Conservation (phyloP, 2,329 filamentous ascomycete species). For the Claviceps africana region DNA sequence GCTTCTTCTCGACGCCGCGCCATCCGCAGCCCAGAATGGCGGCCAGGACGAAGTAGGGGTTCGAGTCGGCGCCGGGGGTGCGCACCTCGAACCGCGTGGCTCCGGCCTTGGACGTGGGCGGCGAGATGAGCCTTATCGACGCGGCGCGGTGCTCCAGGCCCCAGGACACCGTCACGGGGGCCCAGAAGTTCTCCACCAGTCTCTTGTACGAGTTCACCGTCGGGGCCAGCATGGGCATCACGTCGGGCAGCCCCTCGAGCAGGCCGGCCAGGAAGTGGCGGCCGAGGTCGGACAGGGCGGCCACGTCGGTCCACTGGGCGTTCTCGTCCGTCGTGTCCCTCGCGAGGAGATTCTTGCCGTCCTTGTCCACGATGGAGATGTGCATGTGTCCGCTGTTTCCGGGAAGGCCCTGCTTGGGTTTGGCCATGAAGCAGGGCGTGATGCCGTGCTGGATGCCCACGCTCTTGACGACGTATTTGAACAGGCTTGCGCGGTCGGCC, state of each 20-base stretch:
- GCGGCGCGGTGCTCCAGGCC: constrained; percentile 89
- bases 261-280: constrained; percentile 87
- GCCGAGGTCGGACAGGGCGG: constrained; percentile 71
- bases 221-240: constrained; percentile 90
- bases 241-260: constrained; percentile 74
- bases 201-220: constrained; percentile 98
- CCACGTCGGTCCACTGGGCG: constrained; percentile 60
- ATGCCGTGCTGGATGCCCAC: constrained; percentile 78
- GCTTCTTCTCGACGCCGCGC: constrained; percentile 83
- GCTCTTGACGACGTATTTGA: constrained; percentile 91
- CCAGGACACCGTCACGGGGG: constrained; percentile 94
- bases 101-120: constrained; percentile 69
- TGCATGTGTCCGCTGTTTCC: constrained; percentile 97
- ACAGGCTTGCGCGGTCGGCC: constrained; percentile 82
- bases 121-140: constrained; percentile 77
- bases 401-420: constrained; percentile 77
- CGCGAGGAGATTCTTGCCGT: constrained; percentile 74
- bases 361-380: constrained; percentile 67
- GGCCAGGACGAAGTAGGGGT: constrained; percentile 74
- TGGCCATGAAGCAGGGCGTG: constrained; percentile 97
- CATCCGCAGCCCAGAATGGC: constrained; percentile 80
- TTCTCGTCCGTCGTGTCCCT: constrained; percentile 58
- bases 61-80: constrained; percentile 86
- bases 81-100: constrained; percentile 88
- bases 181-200: constrained; percentile 98